phyloP scores from a whole-genome alignment of 176 grass and related monocot genomes.

The Canna indica region DNA sequence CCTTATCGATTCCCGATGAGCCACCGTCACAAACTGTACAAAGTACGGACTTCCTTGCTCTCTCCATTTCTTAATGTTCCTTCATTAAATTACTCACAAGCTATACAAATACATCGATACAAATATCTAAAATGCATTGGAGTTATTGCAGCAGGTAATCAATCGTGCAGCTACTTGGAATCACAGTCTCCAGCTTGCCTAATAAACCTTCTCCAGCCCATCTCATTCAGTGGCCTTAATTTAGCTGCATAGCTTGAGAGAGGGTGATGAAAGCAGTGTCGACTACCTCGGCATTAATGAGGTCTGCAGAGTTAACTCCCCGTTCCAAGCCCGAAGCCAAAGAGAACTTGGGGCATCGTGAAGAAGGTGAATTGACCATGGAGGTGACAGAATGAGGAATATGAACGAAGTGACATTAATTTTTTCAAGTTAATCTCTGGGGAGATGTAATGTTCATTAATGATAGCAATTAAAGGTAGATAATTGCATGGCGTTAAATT shows the following conservation, averaged over 20 bases:
- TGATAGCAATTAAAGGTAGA: no score
- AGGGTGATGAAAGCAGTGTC: not conserved
- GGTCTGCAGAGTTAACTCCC: not conserved
- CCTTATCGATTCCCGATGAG: not conserved
- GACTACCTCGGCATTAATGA: not conserved
- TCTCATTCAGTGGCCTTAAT: no score
- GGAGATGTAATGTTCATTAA: not conserved
- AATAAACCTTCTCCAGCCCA: no score
- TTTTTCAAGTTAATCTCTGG: not conserved
- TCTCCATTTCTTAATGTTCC: not conserved
- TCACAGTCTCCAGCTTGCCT: no score
- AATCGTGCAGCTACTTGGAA: no score
- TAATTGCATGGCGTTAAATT: not conserved
- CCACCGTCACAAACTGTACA: not conserved
- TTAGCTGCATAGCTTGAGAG: not conserved
- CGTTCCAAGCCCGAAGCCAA: not conserved
- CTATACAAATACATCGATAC: no score
- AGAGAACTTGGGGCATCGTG: no score
- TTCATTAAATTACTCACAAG: not conserved
- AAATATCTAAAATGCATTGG: no score
- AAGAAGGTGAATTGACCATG: not conserved
- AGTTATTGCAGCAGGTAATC: no score
- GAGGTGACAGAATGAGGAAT: not conserved
- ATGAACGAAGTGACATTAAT: not conserved
- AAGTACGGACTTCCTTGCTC: not conserved